phyloP scores from a whole-genome alignment of 2,329 filamentous ascomycete species.

The Hyphodiscus sp. region DNA sequence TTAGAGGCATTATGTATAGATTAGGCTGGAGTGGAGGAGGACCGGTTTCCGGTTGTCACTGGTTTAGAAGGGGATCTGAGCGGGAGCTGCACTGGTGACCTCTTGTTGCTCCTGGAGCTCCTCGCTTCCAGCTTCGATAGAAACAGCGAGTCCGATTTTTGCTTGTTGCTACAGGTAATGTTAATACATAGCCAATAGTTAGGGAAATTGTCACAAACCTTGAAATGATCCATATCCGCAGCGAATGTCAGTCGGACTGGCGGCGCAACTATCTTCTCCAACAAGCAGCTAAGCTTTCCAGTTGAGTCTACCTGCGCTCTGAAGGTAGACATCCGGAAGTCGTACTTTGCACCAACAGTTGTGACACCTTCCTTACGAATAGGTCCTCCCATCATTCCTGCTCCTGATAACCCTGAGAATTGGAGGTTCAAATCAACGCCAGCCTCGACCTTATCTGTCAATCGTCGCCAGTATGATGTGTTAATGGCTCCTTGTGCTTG shows the following conservation, averaged over 20 bases:
- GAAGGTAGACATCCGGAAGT: constrained; percentile 94
- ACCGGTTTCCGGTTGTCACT: constrained; percentile 1
- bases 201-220: constrained; percentile 52
- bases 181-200: constrained; percentile 23
- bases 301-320: constrained; percentile 92
- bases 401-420: constrained; percentile 59
- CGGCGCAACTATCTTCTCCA: constrained; percentile 93
- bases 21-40: constrained; percentile 24
- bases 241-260: constrained; percentile 92
- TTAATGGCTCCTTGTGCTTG: constrained; percentile 75
- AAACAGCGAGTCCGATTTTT: constrained; percentile 91
- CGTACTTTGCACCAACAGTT: constrained; percentile 93
- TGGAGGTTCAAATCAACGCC: constrained; percentile 92
- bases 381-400: constrained; percentile 66
- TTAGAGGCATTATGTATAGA: constrained; percentile 24
- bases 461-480: constrained; percentile 85
- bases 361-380: constrained; percentile 82
- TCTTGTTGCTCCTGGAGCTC: constrained; percentile 85
- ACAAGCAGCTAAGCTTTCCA: constrained; percentile 84
- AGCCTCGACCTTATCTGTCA: constrained; percentile 93
- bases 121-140: constrained; percentile 78
- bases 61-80: constrained; percentile 56
- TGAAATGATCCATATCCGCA: constrained; percentile 91
- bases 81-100: constrained; percentile 39
- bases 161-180: constrained; percentile 66